phyloP scores from a whole-genome alignment of 331 rosid species.

The Acacia pycnantha region DNA sequence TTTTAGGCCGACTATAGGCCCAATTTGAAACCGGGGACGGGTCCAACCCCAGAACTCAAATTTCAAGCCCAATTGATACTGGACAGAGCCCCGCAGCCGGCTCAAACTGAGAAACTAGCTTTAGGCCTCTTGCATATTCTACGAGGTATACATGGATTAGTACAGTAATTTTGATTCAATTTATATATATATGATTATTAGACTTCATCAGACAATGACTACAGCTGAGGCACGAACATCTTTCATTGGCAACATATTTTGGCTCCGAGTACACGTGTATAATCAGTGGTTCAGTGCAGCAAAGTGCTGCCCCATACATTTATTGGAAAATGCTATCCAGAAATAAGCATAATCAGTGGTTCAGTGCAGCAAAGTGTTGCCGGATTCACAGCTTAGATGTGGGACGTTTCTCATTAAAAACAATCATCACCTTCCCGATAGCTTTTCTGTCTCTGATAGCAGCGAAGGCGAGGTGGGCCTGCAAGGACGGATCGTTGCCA shows the following conservation, averaged over 20 bases:
- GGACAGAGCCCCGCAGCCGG: neutral
- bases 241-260: neutral
- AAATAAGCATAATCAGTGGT: neutral
- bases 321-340: neutral
- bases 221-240: neutral
- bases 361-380: too few relatives aligned
- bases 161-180: neutral
- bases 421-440: constrained; percentile 85
- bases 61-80: neutral
- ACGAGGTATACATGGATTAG: neutral
- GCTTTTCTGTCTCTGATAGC: constrained; percentile 80
- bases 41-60: neutral
- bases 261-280: neutral
- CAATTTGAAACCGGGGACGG: neutral
- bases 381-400: constrained; percentile 62
- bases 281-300: neutral
- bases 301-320: neutral
- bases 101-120: neutral
- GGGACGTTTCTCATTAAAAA: constrained; percentile 49
- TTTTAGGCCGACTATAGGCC: neutral
- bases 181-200: neutral
- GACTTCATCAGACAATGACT: neutral
- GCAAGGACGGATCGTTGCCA: constrained; percentile 36
- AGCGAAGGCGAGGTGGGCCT: constrained; percentile 85
- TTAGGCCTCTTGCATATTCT: neutral